Conservation (phyloP, 306 rosid genomes). For the Castanea sativa region DNA sequence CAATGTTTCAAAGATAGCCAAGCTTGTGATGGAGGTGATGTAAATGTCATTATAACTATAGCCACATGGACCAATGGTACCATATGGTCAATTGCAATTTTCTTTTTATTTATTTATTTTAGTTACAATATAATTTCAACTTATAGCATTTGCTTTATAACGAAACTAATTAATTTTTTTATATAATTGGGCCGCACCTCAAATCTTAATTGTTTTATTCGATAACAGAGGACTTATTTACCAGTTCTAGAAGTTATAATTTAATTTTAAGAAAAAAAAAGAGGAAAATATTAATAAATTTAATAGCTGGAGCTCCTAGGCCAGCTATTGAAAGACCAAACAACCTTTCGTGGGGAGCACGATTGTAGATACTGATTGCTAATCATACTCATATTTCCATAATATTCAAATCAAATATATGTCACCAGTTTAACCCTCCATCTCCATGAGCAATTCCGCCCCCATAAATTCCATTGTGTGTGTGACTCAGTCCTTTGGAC, state of each 20-base stretch:
- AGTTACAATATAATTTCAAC: too few species aligned
- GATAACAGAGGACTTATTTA: too few species aligned
- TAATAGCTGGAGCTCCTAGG: not conserved
- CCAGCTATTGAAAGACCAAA: constrained; percentile 4
- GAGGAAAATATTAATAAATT: too few species aligned
- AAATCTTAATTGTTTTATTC: too few species aligned
- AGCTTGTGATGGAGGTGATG: not conserved
- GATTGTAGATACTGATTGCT: not conserved
- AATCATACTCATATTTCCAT: not conserved
- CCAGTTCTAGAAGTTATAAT: too few species aligned
- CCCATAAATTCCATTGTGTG: not conserved
- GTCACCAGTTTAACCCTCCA: not conserved
- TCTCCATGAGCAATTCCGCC: not conserved
- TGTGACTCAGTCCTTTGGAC: not conserved
- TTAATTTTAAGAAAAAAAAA: not conserved
- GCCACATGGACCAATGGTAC: too few species aligned
- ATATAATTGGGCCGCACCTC: accelerated
- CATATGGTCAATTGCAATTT: too few species aligned
- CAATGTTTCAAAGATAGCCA: not conserved
- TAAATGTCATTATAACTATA: too few species aligned
- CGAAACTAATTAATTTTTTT: too few species aligned
- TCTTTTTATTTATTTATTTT: too few species aligned
- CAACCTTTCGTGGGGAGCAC: constrained; percentile 27
- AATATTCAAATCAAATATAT: too few species aligned
- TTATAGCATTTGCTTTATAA: too few species aligned